phyloP scores from a whole-genome alignment of 2,329 filamentous ascomycete genomes.

The Aspergillus puulaauensis region DNA sequence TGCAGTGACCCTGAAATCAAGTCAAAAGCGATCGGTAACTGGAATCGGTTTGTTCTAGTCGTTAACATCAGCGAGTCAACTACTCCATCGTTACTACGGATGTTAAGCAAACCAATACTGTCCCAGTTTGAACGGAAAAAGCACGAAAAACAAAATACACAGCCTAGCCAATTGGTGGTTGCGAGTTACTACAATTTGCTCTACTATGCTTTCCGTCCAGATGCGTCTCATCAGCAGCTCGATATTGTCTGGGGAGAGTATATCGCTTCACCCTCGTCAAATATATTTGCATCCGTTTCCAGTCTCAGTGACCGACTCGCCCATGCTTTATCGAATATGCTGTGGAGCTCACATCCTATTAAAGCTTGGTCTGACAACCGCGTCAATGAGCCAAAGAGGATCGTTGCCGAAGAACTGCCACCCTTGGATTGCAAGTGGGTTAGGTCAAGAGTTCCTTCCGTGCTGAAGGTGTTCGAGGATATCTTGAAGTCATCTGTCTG shows the following conservation, averaged over 20 bases:
- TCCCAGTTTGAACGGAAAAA: conserved; percentile 68
- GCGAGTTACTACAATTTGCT: conserved; percentile 76
- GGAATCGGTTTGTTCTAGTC: conserved; percentile 79
- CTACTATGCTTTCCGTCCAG: conserved; percentile 79
- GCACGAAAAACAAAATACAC: conserved; percentile 47
- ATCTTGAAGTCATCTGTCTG: conserved; percentile 53
- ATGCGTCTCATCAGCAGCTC: conserved; percentile 62
- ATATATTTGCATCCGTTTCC: conserved; percentile 51
- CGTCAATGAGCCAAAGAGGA: conserved; percentile 60
- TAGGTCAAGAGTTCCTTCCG: conserved; percentile 64
- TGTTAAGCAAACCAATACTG: conserved; percentile 67
- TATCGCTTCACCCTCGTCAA: conserved; percentile 63
- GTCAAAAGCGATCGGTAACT: conserved; percentile 76
- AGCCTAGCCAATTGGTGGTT: conserved; percentile 60
- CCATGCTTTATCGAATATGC: conserved; percentile 70
- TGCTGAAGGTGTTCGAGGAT: conserved; percentile 63
- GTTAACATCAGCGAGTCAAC: conserved; percentile 64
- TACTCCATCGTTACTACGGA: conserved; percentile 55
- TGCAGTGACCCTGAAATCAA: conserved; percentile 69
- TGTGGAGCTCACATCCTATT: conserved; percentile 45
- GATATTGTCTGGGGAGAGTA: conserved; percentile 78
- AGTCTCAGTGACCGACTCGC: conserved; percentile 62
- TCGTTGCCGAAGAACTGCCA: conserved; percentile 74
- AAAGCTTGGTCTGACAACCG: conserved; percentile 74
- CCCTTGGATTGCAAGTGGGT: conserved; percentile 84